Percentiles rank a stretch among this genome's conserved stretches.
Conservation (phyloP, 495 filamentous ascomycete species). For the Penicillium bialowiezense region DNA sequence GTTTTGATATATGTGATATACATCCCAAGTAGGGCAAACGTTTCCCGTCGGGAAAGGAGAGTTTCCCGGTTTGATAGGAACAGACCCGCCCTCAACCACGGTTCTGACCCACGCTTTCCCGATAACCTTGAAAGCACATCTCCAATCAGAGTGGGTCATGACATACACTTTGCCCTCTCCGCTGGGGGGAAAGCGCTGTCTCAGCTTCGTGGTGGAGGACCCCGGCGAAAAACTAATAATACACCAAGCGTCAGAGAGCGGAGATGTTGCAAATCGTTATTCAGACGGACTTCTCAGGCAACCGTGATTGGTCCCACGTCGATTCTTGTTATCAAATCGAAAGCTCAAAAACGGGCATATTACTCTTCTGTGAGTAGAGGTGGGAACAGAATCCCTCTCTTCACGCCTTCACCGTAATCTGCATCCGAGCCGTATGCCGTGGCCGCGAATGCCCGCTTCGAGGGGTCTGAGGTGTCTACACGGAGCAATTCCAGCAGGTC, state of each 20-base stretch:
- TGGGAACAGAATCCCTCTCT: conserved; percentile 54
- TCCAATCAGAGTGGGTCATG: conserved; percentile 21
- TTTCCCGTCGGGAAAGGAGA: conserved; percentile 41
- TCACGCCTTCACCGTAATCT: conserved; percentile 61
- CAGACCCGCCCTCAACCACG: conserved; percentile 4
- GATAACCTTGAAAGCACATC: conserved; percentile 33
- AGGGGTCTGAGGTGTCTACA: conserved; percentile 48
- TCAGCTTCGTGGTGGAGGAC: conserved; percentile 15
- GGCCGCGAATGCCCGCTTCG: conserved; percentile 53
- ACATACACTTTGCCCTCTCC: conserved; percentile 14
- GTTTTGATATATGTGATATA: conserved; percentile 44
- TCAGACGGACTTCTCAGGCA: conserved; percentile 6
- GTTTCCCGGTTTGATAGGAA: conserved; percentile 34
- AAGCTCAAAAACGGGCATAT: conserved; percentile 10
- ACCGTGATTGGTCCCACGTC: conserved; percentile 21
- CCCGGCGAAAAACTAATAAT: conserved; percentile 20
- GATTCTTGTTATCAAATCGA: conserved; percentile 37
- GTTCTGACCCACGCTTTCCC: conserved; percentile 29
- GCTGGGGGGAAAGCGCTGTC: conserved; percentile 14
- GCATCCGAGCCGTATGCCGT: conserved; percentile 59
- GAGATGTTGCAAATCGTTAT: conserved; percentile 26
- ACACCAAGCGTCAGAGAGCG: conserved; percentile 15
- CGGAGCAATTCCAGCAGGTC: conserved; percentile 75
- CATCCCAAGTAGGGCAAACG: conserved; percentile 14
- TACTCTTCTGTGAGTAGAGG: conserved; percentile 49